Evolutionary conservation across 1,284 basidiomycete genomes (phyloP), one percentile per base, ranked within the genome.

Genomic region (Fomitiporia mediterranea): DNA sequence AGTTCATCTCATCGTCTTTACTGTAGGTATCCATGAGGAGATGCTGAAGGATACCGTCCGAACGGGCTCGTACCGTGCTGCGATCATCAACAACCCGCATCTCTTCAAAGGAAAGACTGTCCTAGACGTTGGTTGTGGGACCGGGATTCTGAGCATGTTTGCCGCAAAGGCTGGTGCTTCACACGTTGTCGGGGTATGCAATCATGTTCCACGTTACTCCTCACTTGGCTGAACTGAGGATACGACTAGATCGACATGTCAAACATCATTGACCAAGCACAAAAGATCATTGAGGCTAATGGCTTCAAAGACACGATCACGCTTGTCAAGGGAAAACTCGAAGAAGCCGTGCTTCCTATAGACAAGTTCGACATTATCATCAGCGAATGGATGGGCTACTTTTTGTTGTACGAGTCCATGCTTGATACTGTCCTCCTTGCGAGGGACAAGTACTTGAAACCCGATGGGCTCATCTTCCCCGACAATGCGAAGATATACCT

Each of bases 371-470:
- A 99, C 71, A 97, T 99, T 72, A 98, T 99, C 76, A 94, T 99
- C 70, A 98, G 95, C 59, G 97, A 99, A 72, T 97, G 94, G 93
- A 97, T 97, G 93, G 93, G 93, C 37, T 94, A 94, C 70, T 93
- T 93, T 77, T 74, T 93, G 63, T 83, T 99, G 23, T 99, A 99
- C 78, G 97, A 99, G 72, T 96, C 93, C 69, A 99, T 99, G 97
- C 84, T 99, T 62, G 96, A 99, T 75, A 98, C 96, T 42, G 97
- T 99, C 52, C 83, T 99, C 32, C 79, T 96, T 54, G 97, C 97
- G 13, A 83, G 97, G 59, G 97, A 99, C 81, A 92, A 92, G 72
- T 99, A 98, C 77, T 83, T 99, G 62, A 89, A 91, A 66, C 85
- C 86, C 42, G 91, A 76, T 53, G 97, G 97, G 50, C 79, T 92